A percentile compares a stretch with the other conserved stretches of the same genome.
These are phyloP conservation scores for Bipolaris gigantea DNA, from an alignment of 2,329 filamentous ascomycete species.

Conservation along the genomic window DNA sequence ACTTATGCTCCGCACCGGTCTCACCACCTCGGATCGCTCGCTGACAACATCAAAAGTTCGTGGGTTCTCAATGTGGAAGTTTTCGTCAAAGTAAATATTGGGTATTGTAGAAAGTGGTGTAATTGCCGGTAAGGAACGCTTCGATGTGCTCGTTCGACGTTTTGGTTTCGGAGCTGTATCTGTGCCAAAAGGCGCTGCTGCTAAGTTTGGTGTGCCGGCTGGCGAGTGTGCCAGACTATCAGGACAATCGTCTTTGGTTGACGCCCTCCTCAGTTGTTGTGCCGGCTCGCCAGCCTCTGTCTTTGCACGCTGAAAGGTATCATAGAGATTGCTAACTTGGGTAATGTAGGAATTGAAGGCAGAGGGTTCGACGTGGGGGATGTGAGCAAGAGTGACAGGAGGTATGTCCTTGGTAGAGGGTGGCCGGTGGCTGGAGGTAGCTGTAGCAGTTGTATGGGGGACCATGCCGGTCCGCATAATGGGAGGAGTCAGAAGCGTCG, in stretches of 20 bases:
- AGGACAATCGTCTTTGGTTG: constrained; percentile 54
- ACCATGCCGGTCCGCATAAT: constrained; percentile 86
- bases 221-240: constrained; percentile 50
- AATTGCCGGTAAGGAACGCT: constrained; percentile 68
- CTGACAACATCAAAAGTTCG: constrained; percentile 96
- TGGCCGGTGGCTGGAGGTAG: constrained; percentile 73
- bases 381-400: constrained; percentile 86
- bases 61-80: constrained; percentile 94
- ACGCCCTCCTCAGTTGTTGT: constrained; percentile 52
- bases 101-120: constrained; percentile 92
- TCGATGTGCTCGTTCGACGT: constrained; percentile 55
- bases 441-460: constrained; percentile 72
- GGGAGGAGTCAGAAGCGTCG: constrained; percentile 86
- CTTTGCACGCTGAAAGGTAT: constrained; percentile 82
- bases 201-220: constrained; percentile 43
- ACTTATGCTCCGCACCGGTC: constrained; percentile 54
- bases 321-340: constrained; percentile 84
- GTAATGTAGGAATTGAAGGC: constrained; percentile 83
- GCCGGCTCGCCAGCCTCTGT: constrained; percentile 66
- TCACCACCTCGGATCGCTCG: constrained; percentile 94
- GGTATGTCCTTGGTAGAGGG: constrained; percentile 90
- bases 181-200: constrained; percentile 48
- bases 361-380: constrained; percentile 75
- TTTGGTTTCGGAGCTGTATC: constrained; percentile 54
- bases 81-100: constrained; percentile 88